Conservation (phyloP, 1,139 yeast species). For the Blastobotrys malaysiensis region DNA sequence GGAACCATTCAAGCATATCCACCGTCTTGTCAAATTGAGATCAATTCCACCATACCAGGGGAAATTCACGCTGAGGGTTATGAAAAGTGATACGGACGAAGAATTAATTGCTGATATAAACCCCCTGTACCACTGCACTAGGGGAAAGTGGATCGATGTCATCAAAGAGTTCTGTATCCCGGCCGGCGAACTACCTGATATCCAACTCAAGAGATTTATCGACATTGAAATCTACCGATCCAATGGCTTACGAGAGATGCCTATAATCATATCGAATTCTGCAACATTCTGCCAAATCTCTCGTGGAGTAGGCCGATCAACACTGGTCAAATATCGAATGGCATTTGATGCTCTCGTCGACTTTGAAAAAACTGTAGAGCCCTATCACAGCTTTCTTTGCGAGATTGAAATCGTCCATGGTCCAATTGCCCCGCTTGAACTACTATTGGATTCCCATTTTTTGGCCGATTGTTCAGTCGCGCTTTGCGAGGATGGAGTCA, state of each 20-base stretch:
- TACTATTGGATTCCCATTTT: slow-evolving; percentile 4
- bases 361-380: not conserved
- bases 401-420: slow-evolving; percentile 9
- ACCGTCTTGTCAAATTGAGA: not conserved
- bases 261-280: not conserved
- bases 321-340: not conserved
- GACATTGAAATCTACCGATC: slow-evolving; percentile 5
- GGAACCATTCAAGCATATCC: not conserved
- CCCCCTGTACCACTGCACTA: not conserved
- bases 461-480: slow-evolving; percentile 8
- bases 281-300: not conserved
- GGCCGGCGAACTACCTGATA: not conserved
- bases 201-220: slow-evolving; percentile 9
- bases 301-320: not conserved
- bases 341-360: slow-evolving; percentile 6
- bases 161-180: not conserved
- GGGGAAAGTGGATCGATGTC: not conserved
- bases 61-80: not conserved
- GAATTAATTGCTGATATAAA: not conserved
- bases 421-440: slow-evolving; percentile 1
- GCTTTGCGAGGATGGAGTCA: slow-evolving; percentile 1
- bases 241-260: slow-evolving; percentile 7
- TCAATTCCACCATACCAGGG: not conserved
- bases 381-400: not conserved
- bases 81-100: not conserved